These are phyloP conservation scores for Diplodia sapinea DNA, from an alignment of 2,329 filamentous ascomycete species.

Conservation along the genomic window DNA sequence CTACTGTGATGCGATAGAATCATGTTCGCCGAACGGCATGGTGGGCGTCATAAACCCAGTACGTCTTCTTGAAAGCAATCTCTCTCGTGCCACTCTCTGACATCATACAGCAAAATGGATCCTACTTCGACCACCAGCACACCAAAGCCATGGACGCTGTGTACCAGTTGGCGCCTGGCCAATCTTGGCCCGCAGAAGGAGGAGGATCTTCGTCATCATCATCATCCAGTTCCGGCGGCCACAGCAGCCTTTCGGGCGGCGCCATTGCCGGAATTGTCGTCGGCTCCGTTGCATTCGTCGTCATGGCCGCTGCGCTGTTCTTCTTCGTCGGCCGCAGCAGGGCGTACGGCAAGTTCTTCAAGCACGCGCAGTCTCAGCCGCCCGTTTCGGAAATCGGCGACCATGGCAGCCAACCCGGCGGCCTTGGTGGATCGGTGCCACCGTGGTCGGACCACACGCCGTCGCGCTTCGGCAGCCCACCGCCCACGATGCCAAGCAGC, in stretches of 20 bases:
- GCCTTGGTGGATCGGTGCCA: not conserved
- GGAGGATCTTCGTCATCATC: slow-evolving; percentile 18
- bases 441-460: slow-evolving; percentile 18
- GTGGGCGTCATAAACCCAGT: slow-evolving; percentile 75
- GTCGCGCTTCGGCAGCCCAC: slow-evolving; percentile 19
- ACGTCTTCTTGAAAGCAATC: not conserved
- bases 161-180: slow-evolving; percentile 45
- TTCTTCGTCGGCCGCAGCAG: slow-evolving; percentile 65
- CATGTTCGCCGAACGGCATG: slow-evolving; percentile 71
- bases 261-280: slow-evolving; percentile 63
- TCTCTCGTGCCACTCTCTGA: not conserved
- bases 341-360: slow-evolving; percentile 33
- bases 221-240: slow-evolving; percentile 25
- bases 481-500: slow-evolving; percentile 4
- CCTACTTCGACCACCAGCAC: slow-evolving; percentile 17
- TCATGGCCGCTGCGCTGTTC: slow-evolving; percentile 64
- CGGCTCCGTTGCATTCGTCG: slow-evolving; percentile 66
- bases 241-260: slow-evolving; percentile 43
- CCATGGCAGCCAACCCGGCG: not conserved
- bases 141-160: slow-evolving; percentile 35
- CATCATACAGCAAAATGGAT: slow-evolving; percentile 4
- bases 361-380: slow-evolving; percentile 15
- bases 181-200: slow-evolving; percentile 48
- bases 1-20: slow-evolving; percentile 62
- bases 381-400: slow-evolving; percentile 16